Percentiles rank a stretch among this genome's conserved stretches.
These are phyloP conservation scores for Cardamine chenopodiifolia DNA, from an alignment of 345 rosid species.

Conservation along the genomic window DNA sequence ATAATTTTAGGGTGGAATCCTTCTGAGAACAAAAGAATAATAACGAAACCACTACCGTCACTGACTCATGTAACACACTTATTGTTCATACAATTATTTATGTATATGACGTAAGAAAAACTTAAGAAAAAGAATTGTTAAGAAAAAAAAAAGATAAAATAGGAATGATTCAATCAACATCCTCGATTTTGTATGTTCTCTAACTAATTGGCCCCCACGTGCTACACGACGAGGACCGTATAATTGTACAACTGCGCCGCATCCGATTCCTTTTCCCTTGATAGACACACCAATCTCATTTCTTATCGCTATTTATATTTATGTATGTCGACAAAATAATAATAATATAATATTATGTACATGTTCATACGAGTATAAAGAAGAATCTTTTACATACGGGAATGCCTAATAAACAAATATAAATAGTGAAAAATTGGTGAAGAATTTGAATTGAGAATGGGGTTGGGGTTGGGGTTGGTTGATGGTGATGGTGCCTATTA, in stretches of 20 bases:
- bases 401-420: not conserved
- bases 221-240: slow-evolving; percentile 20
- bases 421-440: not conserved
- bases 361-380: not conserved
- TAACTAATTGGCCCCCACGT: slow-evolving; percentile 25
- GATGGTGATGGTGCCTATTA: slow-evolving; percentile 40
- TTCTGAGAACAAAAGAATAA: not conserved
- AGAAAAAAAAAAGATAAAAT: not conserved
- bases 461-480: slow-evolving; percentile 17
- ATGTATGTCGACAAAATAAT: not conserved
- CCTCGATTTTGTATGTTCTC: not conserved
- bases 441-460: slow-evolving; percentile 30
- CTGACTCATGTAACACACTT: not conserved
- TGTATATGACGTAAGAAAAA: slow-evolving; percentile 3
- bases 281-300: not conserved
- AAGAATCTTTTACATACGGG: not conserved
- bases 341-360: not conserved
- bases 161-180: slow-evolving; percentile 25
- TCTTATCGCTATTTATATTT: not conserved
- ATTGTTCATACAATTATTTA: slow-evolving; percentile 4
- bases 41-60: slow-evolving; percentile 1
- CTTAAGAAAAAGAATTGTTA: not conserved
- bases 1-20: not conserved
- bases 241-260: slow-evolving; percentile 36
- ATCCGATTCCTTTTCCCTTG: slow-evolving; percentile 30